phyloP scores from a whole-genome alignment of 257 asterid genomes.

The Linderniella brevidens region DNA sequence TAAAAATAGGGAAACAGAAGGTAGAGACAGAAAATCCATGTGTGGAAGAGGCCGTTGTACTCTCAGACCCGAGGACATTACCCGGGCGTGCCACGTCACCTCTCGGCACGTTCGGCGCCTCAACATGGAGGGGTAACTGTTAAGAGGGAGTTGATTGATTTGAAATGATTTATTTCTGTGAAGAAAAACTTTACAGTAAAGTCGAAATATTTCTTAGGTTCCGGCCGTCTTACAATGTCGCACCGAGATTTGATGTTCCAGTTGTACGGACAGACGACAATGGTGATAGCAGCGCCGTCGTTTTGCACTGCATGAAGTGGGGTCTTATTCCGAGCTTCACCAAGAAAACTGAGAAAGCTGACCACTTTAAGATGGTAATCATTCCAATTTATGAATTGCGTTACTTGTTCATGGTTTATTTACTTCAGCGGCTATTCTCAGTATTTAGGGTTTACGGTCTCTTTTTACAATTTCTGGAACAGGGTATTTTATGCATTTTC shows the following conservation, averaged over 20 bases:
- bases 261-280: constrained; percentile 57
- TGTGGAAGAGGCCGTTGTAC: constrained; percentile 86
- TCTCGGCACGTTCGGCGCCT: constrained; percentile 51
- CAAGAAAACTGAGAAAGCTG: constrained; percentile 58
- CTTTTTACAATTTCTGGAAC: background rate
- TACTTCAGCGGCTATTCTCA: background rate
- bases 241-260: constrained; percentile 79
- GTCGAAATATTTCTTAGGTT: constrained; percentile 25
- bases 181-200: constrained; percentile 1
- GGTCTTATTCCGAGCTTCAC: constrained; percentile 86
- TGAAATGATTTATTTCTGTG: background rate
- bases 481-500: too few species aligned
- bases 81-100: constrained; percentile 55
- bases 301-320: constrained; percentile 88
- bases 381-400: background rate
- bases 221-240: constrained; percentile 64
- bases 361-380: constrained; percentile 72
- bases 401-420: background rate
- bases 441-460: background rate
- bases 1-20: too few species aligned
- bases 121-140: constrained; percentile 24
- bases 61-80: constrained; percentile 44
- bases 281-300: constrained; percentile 30
- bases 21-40: constrained; percentile 33
- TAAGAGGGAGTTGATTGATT: background rate